Evolutionary conservation across 768 basidiomycete species (phyloP).

Genomic region (Boletus bicolor): DNA sequence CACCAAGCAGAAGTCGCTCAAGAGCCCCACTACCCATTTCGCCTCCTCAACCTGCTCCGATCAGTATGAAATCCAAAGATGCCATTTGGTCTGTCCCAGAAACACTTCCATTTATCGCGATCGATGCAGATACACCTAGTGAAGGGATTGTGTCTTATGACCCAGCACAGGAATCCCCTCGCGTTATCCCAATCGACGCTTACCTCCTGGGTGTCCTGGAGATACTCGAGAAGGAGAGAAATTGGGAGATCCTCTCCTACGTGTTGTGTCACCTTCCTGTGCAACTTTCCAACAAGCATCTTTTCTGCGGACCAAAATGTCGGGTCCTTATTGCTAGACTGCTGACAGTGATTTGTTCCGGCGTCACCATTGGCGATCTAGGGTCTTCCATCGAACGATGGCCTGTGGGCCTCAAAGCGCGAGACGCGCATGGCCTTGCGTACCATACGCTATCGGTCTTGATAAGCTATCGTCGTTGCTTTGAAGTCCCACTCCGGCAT

Average conservation of each 20-base stretch:
- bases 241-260: conserved; percentile 94
- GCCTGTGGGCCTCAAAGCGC: conserved; percentile 58
- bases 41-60: conserved; percentile 22
- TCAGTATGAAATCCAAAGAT: conserved; percentile 37
- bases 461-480: conserved; percentile 80
- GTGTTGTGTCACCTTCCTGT: conserved; percentile 86
- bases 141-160: conserved; percentile 68
- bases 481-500: conserved; percentile 64
- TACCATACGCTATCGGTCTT: conserved; percentile 87
- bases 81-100: conserved; percentile 73
- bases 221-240: conserved; percentile 70
- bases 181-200: conserved; percentile 68
- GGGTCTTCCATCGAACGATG: conserved; percentile 55
- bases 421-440: conserved; percentile 85
- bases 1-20: conserved; percentile 61
- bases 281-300: conserved; percentile 92
- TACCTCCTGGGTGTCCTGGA: conserved; percentile 64
- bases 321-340: conserved; percentile 60
- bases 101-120: conserved; percentile 49
- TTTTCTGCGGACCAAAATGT: conserved; percentile 89
- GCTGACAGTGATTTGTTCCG: conserved; percentile 63
- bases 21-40: conserved; percentile 41
- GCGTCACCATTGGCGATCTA: conserved; percentile 57
- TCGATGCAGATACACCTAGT: conserved; percentile 59
- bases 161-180: conserved; percentile 39